These are phyloP conservation scores for Solanum commersonii DNA, from an alignment of 257 asterid species.

Conservation along the genomic window DNA sequence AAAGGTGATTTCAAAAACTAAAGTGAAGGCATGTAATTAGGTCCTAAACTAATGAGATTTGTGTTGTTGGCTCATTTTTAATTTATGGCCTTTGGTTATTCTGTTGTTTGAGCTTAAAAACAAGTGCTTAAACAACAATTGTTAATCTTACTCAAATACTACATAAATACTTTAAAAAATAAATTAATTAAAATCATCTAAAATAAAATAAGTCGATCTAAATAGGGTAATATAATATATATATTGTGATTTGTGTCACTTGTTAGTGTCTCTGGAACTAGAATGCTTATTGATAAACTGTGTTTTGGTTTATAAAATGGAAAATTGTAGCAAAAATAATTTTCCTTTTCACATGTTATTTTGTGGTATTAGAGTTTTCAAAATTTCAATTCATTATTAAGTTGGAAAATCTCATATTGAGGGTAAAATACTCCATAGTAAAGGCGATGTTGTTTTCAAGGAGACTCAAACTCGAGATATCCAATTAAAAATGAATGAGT, in stretches of 20 bases:
- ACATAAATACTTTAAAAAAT: background rate
- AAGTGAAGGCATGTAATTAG: too few species aligned
- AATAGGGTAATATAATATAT: too few species aligned
- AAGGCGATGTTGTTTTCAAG: fast-evolving
- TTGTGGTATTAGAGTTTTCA: background rate
- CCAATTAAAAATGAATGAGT: too few species aligned
- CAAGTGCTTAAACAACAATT: background rate
- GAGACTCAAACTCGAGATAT: too few species aligned
- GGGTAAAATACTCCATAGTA: too few species aligned
- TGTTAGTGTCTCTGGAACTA: background rate
- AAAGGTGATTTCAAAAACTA: too few species aligned
- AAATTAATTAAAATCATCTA: background rate
- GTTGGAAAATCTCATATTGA: background rate
- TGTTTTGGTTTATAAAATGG: background rate
- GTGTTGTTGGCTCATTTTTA: too few species aligned
- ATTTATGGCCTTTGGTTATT: too few species aligned
- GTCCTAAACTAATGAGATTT: too few species aligned
- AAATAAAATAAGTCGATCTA: too few species aligned
- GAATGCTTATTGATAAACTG: background rate
- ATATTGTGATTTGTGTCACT: background rate
- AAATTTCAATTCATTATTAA: background rate
- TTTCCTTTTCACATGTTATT: background rate
- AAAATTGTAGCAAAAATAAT: too few species aligned
- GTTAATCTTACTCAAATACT: background rate
- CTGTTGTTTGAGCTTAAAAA: background rate